Evolutionary conservation across 75 land plant genomes (phyloP).

Genomic region (Picea sitchensis): DNA sequence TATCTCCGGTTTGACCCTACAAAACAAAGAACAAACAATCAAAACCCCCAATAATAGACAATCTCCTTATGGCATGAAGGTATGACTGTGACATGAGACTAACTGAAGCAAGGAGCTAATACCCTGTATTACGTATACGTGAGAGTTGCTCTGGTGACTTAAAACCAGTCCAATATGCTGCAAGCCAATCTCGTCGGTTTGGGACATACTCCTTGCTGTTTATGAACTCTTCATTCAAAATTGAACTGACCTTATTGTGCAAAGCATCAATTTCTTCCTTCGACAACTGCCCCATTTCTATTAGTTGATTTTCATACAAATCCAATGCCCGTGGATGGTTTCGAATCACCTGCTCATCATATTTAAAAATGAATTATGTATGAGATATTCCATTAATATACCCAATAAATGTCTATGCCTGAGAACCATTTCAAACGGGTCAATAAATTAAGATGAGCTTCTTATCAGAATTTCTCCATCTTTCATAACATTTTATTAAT

Average conservation of each 20-base stretch:
- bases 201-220: slow-evolving; percentile 93
- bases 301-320: slow-evolving; percentile 74
- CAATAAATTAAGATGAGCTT: too few species aligned
- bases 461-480: too few species aligned
- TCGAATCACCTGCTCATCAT: slow-evolving; percentile 57
- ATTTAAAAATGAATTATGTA: neutral
- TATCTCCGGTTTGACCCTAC: slow-evolving; percentile 93
- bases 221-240: slow-evolving; percentile 84
- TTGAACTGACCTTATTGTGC: slow-evolving; percentile 59
- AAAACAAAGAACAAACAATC: slow-evolving; percentile 2
- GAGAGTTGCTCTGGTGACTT: slow-evolving; percentile 97
- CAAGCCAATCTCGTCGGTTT: slow-evolving; percentile 82
- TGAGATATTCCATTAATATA: too few species aligned
- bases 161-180: slow-evolving; percentile 95
- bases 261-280: slow-evolving; percentile 71
- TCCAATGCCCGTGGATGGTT: slow-evolving; percentile 79
- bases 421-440: too few species aligned
- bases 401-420: too few species aligned
- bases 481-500: too few species aligned
- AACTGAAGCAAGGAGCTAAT: slow-evolving; percentile 1
- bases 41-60: neutral
- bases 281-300: slow-evolving; percentile 54
- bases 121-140: slow-evolving; percentile 93
- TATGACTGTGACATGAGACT: neutral
- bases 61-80: neutral